Base-by-base conservation (phyloP, 495 filamentous ascomycete genomes). In the Penicillium cinerascens region DNA sequence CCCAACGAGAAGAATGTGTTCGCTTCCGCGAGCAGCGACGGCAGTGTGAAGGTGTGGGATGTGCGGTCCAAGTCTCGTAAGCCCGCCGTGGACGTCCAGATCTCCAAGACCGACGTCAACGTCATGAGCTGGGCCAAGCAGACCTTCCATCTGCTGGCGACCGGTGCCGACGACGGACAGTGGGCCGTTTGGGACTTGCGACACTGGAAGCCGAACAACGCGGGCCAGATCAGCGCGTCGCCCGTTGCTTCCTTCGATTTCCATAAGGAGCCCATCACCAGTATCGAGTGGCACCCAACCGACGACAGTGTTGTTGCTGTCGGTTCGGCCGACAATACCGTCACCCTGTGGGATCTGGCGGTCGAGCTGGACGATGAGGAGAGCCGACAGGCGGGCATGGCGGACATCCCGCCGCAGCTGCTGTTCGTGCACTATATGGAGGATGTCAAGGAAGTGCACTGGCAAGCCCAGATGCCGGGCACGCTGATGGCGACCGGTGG, bases 301-400 rank as follows among this genome's bases (percentile, higher is more conserved):
- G 93, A 98, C 58, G 92, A 98, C 72, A 91, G 86, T 67, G 92
- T 97, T 50, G 84, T 98, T 15, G 88, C 89, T 6, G 91, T 97
- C 17, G 92, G 88, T 8, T 89, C 89, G 2, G 93, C 91, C 16
- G 93, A 98, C 67, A 92, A 91, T 65, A 96, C 92, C 9, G 79
- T 97, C 21, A 97, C 93, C 1, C 75, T 97, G 40, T 98, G 93
- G 93, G 93, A 98, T 85, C 66, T 98, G 66, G 88, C 90, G 3
- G 93, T 98, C 36, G 93, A 98, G 72, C 58, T 97, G 49, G 93
- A 98, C 60, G 93, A 97, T 60, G 93, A 98, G 73, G 92, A 97
- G 79, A 88, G 81, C 71, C 88, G 92, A 55, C 91, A 91, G 4
- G 92, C 84, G 3, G 92, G 87, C 22, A 83, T 92, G 38, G 82